Conservation (phyloP, 108 stramenopile species). For the Skeletonema marinoi region DNA sequence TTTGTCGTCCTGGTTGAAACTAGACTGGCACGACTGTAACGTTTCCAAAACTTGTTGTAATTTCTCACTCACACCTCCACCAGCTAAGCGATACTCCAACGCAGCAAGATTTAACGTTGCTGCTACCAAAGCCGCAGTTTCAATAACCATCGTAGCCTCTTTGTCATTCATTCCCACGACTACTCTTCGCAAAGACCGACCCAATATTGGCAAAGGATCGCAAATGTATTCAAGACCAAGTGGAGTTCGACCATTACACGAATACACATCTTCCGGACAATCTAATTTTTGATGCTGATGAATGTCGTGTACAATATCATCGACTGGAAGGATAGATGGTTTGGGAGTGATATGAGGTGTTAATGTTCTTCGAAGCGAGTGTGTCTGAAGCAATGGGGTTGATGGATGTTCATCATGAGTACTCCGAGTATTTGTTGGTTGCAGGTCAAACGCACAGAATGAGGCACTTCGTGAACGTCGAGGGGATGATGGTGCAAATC, state of each 20-base stretch:
- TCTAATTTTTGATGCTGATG: slow-evolving; percentile 39
- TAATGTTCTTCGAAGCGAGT: background rate
- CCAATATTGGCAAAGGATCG: slow-evolving; percentile 42
- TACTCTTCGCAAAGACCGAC: slow-evolving; percentile 1
- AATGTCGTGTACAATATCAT: slow-evolving; percentile 41
- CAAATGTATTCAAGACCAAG: slow-evolving; percentile 44
- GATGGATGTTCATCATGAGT: background rate
- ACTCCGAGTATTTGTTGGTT: background rate
- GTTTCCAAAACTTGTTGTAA: slow-evolving; percentile 22
- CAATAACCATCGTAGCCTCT: slow-evolving; percentile 9
- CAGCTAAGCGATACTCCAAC: slow-evolving; percentile 30
- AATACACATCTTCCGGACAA: slow-evolving; percentile 34
- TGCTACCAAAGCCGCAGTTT: slow-evolving; percentile 26
- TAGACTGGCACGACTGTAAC: background rate
- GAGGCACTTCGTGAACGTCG: slow-evolving; percentile 26
- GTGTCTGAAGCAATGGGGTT: background rate
- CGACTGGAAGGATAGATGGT: slow-evolving; percentile 4
- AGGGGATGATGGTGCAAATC: slow-evolving; percentile 11
- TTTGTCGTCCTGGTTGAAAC: background rate
- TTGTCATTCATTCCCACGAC: background rate
- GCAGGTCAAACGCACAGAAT: slow-evolving; percentile 6
- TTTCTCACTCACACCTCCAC: slow-evolving; percentile 16
- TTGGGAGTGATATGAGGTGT: background rate
- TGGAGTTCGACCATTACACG: slow-evolving; percentile 40
- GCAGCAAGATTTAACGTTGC: slow-evolving; percentile 31